Percentiles rank a stretch among this genome's conserved stretches.
Conservation (phyloP, 768 basidiomycete genomes). For the Podaxis sp. region DNA sequence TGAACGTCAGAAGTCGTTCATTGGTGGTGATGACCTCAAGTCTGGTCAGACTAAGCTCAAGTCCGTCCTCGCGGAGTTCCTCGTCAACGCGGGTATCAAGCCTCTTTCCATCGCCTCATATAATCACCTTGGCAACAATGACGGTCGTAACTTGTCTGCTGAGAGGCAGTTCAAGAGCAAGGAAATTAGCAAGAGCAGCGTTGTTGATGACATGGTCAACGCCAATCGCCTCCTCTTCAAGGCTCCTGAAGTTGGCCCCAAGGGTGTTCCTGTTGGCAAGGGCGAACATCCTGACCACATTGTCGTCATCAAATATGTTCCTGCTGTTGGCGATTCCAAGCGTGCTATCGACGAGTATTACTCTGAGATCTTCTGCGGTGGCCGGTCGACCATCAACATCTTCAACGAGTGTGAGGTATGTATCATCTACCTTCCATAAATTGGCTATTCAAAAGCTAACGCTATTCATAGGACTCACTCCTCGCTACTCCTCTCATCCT, state of each 20-base stretch:
- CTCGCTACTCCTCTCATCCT: conserved; percentile 95
- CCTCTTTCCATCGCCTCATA: conserved; percentile 96
- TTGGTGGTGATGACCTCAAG: conserved; percentile 97
- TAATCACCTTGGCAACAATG: conserved; percentile 99
- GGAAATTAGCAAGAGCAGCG: conserved; percentile 96
- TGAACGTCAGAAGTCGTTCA: conserved; percentile 85
- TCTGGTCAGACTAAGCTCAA: conserved; percentile 98
- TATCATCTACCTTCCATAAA: conserved; percentile 3
- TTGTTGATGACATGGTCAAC: conserved; percentile 97
- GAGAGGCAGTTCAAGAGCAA: conserved; percentile 96
- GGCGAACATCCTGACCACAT: conserved; percentile 98
- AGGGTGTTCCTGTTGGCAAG: conserved; percentile 54
- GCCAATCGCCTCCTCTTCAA: conserved; percentile 89
- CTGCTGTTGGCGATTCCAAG: conserved; percentile 96
- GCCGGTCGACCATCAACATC: conserved; percentile 89
- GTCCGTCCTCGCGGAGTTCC: conserved; percentile 94
- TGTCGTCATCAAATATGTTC: conserved; percentile 96
- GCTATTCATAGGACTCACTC: conserved; percentile 69
- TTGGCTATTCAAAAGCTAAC: conserved; percentile 9
- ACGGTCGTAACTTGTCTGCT: conserved; percentile 87
- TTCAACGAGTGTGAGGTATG: conserved; percentile 95
- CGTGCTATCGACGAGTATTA: conserved; percentile 99
- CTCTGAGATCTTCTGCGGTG: conserved; percentile 96
- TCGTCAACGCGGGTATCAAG: conserved; percentile 98
- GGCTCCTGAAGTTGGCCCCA: conserved; percentile 56